Percentiles rank a stretch among this genome's conserved stretches.
These are phyloP conservation scores for Ophiostoma montium DNA, from an alignment of 2,329 filamentous ascomycete genomes.

Conservation along the genomic window DNA sequence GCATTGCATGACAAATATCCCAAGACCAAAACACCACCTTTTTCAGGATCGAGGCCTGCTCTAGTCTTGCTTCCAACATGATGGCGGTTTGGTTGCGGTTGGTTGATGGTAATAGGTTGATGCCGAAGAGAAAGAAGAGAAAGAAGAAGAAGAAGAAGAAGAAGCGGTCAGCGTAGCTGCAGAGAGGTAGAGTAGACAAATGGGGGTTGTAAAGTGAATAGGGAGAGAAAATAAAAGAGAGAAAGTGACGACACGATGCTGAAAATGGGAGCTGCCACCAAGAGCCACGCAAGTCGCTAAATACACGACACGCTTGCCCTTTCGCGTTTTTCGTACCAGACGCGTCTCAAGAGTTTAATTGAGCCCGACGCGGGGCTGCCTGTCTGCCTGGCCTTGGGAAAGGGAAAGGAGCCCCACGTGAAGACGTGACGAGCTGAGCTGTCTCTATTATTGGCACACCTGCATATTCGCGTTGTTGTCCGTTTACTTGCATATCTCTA, in stretches of 20 bases:
- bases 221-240: background rate
- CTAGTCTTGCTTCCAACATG: constrained; percentile 94
- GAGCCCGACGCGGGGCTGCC: constrained; percentile 12
- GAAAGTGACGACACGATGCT: background rate
- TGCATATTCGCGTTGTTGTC: no score
- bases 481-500: no score
- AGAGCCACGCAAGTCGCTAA: background rate
- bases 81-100: constrained; percentile 23
- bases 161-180: background rate
- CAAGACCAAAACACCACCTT: constrained; percentile 49
- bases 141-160: background rate
- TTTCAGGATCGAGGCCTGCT: constrained; percentile 88
- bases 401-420: constrained; percentile 4
- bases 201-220: background rate
- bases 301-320: constrained; percentile 10
- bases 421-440: background rate
- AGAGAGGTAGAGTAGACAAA: background rate
- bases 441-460: no score
- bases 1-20: background rate
- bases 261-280: background rate
- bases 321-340: constrained; percentile 12
- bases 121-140: background rate
- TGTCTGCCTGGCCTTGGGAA: background rate
- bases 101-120: no score
- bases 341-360: constrained; percentile 14